Percentiles rank a stretch among this genome's conserved stretches.
phyloP scores from a whole-genome alignment of 495 filamentous ascomycete genomes.

The Parathielavia hyrcaniae region DNA sequence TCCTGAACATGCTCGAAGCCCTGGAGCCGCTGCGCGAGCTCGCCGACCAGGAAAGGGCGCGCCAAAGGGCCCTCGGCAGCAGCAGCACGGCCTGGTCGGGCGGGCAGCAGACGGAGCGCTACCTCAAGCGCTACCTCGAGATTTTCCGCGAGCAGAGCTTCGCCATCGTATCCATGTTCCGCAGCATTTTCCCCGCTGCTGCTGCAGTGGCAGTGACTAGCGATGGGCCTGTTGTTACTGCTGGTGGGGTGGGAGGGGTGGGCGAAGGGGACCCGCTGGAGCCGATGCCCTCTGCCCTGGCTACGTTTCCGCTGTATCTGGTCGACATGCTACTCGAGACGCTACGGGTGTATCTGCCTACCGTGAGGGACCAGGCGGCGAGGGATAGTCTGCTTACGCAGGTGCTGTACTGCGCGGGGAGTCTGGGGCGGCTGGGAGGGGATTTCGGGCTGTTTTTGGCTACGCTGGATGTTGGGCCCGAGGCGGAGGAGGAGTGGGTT shows the following conservation, averaged over 20 bases:
- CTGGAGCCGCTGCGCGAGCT: constrained; percentile 80
- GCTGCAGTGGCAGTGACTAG: constrained; percentile 3
- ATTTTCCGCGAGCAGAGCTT: constrained; percentile 98
- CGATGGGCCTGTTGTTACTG: background rate
- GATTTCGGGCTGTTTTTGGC: constrained; percentile 89
- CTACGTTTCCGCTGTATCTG: constrained; percentile 82
- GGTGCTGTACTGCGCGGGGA: constrained; percentile 90
- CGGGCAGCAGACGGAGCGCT: constrained; percentile 90
- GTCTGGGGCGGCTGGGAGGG: constrained; percentile 81
- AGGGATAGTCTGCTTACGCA: constrained; percentile 87
- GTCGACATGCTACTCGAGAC: constrained; percentile 75
- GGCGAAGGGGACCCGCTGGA: constrained; percentile 52
- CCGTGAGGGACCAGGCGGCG: constrained; percentile 69
- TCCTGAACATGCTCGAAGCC: constrained; percentile 74
- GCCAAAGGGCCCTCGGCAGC: constrained; percentile 27
- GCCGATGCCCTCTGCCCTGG: constrained; percentile 66
- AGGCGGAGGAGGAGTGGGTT: constrained; percentile 72
- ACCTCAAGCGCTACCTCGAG: constrained; percentile 92
- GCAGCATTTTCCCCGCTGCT: constrained; percentile 72
- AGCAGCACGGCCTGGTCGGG: constrained; percentile 50
- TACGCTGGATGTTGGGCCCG: constrained; percentile 50
- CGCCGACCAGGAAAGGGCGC: constrained; percentile 75
- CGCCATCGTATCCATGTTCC: constrained; percentile 86
- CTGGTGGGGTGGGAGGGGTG: background rate
- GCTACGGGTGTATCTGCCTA: constrained; percentile 71